These are phyloP conservation scores for Claviceps sp. DNA, from an alignment of 2,329 filamentous ascomycete genomes.

Conservation along the genomic window DNA sequence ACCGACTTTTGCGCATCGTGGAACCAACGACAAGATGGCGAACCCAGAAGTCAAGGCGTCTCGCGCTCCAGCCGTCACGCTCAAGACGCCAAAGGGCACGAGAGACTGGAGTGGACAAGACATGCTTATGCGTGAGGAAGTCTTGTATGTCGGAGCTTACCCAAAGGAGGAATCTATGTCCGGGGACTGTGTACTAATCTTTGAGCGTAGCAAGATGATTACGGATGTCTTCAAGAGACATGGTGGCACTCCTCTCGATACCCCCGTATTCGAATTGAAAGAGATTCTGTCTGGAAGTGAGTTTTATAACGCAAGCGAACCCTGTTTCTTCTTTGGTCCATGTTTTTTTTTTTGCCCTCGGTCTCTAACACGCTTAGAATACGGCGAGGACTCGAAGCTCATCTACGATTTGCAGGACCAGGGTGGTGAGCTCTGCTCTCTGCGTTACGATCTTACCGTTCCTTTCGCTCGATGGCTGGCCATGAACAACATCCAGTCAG, in stretches of 20 bases:
- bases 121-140: conserved; percentile 68
- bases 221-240: conserved; percentile 72
- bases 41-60: conserved; percentile 19
- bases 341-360: not conserved
- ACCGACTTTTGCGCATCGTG: not conserved
- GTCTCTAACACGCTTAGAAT: conserved; percentile 31
- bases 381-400: conserved; percentile 83
- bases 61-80: conserved; percentile 32
- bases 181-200: not conserved
- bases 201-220: conserved; percentile 38
- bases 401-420: conserved; percentile 84
- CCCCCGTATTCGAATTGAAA: conserved; percentile 71
- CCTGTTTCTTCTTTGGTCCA: not conserved
- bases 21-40: conserved; percentile 16
- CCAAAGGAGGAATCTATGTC: not conserved
- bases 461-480: conserved; percentile 87
- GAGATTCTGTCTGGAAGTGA: conserved; percentile 65
- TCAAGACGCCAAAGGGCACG: conserved; percentile 86
- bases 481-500: conserved; percentile 75
- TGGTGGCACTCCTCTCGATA: conserved; percentile 68
- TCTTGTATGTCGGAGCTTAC: conserved; percentile 35
- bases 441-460: conserved; percentile 79
- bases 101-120: conserved; percentile 73
- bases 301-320: not conserved
- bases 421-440: conserved; percentile 60